Conservation (phyloP, 805 yeast species). For the Suhomyces xylopsoci region DNA sequence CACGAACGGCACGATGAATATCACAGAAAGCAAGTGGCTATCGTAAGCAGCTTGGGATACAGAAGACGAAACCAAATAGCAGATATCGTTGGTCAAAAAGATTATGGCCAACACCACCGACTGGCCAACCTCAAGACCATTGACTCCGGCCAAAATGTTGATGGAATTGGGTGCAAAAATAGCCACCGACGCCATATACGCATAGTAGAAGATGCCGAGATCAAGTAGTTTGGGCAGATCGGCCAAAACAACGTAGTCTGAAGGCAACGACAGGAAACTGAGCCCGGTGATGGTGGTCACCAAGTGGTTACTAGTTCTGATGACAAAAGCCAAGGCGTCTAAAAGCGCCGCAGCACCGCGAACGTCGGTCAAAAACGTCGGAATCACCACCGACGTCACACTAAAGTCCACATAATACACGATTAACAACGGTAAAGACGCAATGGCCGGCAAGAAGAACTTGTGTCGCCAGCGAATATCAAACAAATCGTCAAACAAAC, state of each 20-base stretch:
- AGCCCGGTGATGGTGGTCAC: constrained; percentile 36
- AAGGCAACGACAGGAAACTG: constrained; percentile 34
- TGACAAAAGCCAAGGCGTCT: constrained; percentile 16
- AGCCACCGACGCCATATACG: constrained; percentile 86
- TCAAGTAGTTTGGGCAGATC: constrained; percentile 55
- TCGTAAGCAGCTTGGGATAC: constrained; percentile 58
- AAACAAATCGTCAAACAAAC: constrained; percentile 90
- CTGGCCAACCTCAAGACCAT: constrained; percentile 96
- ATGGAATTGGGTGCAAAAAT: constrained; percentile 96
- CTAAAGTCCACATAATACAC: constrained; percentile 95
- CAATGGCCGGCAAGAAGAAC: constrained; percentile 91
- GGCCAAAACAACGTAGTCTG: constrained; percentile 34
- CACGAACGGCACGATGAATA: constrained; percentile 77
- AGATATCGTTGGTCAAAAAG: constrained; percentile 70
- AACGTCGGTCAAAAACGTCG: constrained; percentile 53
- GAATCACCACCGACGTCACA: constrained; percentile 82
- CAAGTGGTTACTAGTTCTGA: constrained; percentile 28
- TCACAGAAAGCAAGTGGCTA: constrained; percentile 78
- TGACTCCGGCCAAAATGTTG: constrained; percentile 92
- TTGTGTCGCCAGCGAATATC: constrained; percentile 98
- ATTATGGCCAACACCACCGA: constrained; percentile 72
- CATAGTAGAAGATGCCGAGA: constrained; percentile 75
- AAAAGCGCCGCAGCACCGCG: constrained; percentile 26
- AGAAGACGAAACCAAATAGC: constrained; percentile 51
- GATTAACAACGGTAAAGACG: constrained; percentile 84